Evolutionary conservation across 2,329 filamentous ascomycete species (phyloP), one percentile per base, ranked within the genome.

Genomic region (Nannizzia gypsea): DNA sequence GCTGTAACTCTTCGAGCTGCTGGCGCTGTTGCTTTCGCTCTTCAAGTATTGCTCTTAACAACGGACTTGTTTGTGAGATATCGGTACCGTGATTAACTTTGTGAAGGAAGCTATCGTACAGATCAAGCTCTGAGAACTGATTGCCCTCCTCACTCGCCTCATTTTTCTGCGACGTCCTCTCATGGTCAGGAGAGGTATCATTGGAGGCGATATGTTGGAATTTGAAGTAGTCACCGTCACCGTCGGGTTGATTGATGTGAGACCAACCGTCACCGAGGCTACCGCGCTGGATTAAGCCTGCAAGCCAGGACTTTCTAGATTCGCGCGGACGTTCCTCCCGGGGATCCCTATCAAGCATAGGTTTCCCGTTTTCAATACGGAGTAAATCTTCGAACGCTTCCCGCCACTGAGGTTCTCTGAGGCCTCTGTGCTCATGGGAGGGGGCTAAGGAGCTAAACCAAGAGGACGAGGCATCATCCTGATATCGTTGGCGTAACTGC

Each of bases 351-450:
- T 76, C 72, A 6, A 76, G 66, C 71, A 77, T 73, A 24, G 70
- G 66, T 59, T 73, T 70, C 22, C 74, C 75, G 58, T 77, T 76
- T 57, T 77, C 72, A 2, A 80, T 71, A 55, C 75, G 75, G 15
- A 84, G 64, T 8, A 85, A 73, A 64, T 85, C 82, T 65, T 84
- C 81, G 64, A 83, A 84, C 0, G 82, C 82, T 57, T 79, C 77
- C 15, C 79, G 75, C 81, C 81, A 83, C 34, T 74, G 73, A 0
- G 73, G 72, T 56, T 73, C 71, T 1, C 61, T 63, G 2, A 55
- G 72, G 64, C 63, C 73, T 69, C 60, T 72, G 59, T 50, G 69
- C 63, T 68, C 71, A 28, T 65, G 74, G 56, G 62, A 69, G 40
- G 44, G 60, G 28, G 65, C 66, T 36, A 72, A 62, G 11, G 71